Conservation (phyloP, 257 asterid species). For the Salvia hispanica region DNA sequence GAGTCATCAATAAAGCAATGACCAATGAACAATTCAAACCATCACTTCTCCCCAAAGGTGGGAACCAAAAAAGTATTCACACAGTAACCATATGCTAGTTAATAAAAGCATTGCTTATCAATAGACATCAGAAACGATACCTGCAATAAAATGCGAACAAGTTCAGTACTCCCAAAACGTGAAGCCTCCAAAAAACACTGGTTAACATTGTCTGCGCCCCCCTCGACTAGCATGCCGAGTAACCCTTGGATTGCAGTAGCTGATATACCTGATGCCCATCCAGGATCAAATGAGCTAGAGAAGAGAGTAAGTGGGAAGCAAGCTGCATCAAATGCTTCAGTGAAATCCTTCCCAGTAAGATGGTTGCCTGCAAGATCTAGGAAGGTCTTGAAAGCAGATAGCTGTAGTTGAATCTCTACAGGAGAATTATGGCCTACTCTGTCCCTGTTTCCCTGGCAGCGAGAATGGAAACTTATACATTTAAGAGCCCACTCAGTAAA, state of each 20-base stretch:
- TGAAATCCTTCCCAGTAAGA: constrained; percentile 93
- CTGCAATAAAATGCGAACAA: constrained; percentile 96
- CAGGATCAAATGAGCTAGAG: constrained; percentile 95
- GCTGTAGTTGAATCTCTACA: constrained; percentile 75
- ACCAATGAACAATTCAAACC: not conserved
- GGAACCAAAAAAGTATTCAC: constrained; percentile 6
- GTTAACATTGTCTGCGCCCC: constrained; percentile 98
- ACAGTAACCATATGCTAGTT: not conserved
- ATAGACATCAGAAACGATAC: constrained; percentile 39
- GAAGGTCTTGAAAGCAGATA: constrained; percentile 93
- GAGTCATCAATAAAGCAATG: not conserved
- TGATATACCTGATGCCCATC: constrained; percentile 98
- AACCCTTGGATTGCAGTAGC: constrained; percentile 92
- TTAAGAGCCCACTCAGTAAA: constrained; percentile 99
- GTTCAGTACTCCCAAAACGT: constrained; percentile 99
- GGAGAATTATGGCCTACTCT: constrained; percentile 71
- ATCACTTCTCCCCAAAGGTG: not conserved
- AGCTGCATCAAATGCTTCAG: constrained; percentile 99
- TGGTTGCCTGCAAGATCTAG: constrained; percentile 92
- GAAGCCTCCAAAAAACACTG: constrained; percentile 99
- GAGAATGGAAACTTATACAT: constrained; percentile 97
- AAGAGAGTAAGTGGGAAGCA: constrained; percentile 98
- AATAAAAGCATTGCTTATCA: constrained; percentile 20
- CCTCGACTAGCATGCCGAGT: constrained; percentile 93
- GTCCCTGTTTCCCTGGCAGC: constrained; percentile 88